phyloP scores from a whole-genome alignment of 176 grass and related monocot species.

The Eremochloa ophiuroides region DNA sequence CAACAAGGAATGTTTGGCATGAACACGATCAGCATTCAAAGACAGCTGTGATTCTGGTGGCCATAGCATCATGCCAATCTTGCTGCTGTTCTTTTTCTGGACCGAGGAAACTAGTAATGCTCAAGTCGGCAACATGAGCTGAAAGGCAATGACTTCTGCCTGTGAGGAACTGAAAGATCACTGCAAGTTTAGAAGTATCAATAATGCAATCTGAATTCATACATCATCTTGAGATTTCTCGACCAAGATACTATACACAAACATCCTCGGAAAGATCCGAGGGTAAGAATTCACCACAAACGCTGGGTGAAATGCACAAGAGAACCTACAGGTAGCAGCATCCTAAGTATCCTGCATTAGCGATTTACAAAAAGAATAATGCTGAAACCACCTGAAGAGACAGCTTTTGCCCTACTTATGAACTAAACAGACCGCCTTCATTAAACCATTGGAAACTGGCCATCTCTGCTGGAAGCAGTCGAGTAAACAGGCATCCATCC shows the following conservation, averaged over 20 bases:
- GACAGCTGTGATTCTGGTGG: background rate
- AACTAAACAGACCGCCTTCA: background rate
- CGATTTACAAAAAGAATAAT: conserved; percentile 36
- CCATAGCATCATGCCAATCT: background rate
- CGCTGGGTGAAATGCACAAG: background rate
- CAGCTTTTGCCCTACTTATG: background rate
- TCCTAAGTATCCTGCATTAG: conserved; percentile 9
- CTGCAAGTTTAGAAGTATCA: background rate
- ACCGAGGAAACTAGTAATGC: background rate
- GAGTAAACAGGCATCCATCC: background rate
- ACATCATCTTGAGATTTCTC: background rate
- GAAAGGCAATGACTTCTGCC: background rate
- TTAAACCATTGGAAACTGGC: background rate
- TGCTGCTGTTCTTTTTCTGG: background rate
- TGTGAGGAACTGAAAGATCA: background rate
- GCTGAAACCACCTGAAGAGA: background rate
- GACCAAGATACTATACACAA: background rate
- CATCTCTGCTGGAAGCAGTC: background rate
- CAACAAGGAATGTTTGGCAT: conserved; percentile 24
- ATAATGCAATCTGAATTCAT: background rate
- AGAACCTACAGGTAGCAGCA: conserved; percentile 23
- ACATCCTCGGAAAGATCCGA: background rate
- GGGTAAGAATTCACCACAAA: background rate
- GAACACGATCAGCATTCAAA: background rate
- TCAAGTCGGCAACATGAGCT: background rate